A percentile compares a stretch with the other conserved stretches of the same genome.
phyloP scores from a whole-genome alignment of 495 filamentous ascomycete species.

The Aspergillus sparsus region DNA sequence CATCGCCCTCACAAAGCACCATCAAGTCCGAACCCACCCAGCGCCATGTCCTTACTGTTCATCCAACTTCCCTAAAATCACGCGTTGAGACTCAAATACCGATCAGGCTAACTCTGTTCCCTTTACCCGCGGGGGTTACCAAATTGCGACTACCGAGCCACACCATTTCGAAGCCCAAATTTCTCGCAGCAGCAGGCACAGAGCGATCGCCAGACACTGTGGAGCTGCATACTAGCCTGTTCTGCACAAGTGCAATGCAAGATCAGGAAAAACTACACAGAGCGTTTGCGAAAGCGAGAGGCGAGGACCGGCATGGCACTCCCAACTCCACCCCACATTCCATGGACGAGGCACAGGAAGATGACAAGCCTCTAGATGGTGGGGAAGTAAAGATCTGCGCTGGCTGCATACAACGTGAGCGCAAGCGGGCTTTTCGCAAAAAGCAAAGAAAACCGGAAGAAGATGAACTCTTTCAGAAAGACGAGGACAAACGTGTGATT shows the following conservation, averaged over 20 bases:
- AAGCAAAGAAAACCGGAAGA: constrained; percentile 85
- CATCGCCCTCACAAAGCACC: constrained; percentile 34
- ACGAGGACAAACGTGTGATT: constrained; percentile 78
- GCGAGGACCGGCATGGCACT: constrained; percentile 32
- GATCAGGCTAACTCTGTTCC: constrained; percentile 71
- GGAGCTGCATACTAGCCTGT: constrained; percentile 76
- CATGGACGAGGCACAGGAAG: constrained; percentile 46
- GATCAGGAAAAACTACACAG: constrained; percentile 60
- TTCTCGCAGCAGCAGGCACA: constrained; percentile 67
- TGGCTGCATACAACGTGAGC: constrained; percentile 80
- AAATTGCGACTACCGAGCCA: constrained; percentile 82
- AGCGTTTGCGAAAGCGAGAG: constrained; percentile 67
- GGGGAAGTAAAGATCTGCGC: constrained; percentile 83
- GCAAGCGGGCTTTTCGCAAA: constrained; percentile 86
- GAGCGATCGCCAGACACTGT: constrained; percentile 67
- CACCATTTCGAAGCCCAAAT: constrained; percentile 88
- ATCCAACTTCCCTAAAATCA: constrained; percentile 75
- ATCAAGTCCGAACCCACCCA: constrained; percentile 28
- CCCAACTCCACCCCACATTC: constrained; percentile 35
- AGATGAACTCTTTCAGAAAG: constrained; percentile 72
- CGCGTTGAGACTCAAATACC: constrained; percentile 94
- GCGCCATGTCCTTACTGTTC: constrained; percentile 54
- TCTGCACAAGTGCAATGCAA: constrained; percentile 93
- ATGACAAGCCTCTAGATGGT: constrained; percentile 74
- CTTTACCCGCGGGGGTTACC: constrained; percentile 70